Conservation (phyloP, 495 filamentous ascomycete species). For the Cladorrhinum samala region DNA sequence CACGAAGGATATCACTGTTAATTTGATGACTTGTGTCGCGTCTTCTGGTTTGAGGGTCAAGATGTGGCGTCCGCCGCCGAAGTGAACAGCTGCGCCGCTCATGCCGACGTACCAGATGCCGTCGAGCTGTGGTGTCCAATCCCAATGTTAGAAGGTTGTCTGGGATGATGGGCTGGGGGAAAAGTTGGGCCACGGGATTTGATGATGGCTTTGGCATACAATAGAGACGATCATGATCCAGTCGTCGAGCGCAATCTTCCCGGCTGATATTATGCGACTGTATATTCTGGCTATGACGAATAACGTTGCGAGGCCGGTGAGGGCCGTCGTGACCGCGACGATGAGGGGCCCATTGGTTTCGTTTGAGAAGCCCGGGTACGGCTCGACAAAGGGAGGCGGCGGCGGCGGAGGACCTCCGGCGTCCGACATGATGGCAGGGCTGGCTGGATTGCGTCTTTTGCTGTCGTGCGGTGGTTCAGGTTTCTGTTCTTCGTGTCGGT, state of each 20-base stretch:
- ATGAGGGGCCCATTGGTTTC: not conserved
- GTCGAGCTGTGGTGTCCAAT: too few relatives aligned
- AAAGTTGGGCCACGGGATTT: too few relatives aligned
- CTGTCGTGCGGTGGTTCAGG: too few relatives aligned
- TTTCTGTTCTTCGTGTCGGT: too few relatives aligned
- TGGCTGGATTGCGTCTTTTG: too few relatives aligned
- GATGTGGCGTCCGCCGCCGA: slow-evolving; percentile 18
- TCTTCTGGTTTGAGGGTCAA: slow-evolving; percentile 10
- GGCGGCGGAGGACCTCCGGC: too few relatives aligned
- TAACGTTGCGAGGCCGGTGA: not conserved
- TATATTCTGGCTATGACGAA: not conserved
- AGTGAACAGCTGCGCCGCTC: slow-evolving; percentile 7
- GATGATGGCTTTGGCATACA: too few relatives aligned
- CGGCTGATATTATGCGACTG: not conserved
- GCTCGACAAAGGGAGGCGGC: not conserved
- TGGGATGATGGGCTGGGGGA: too few relatives aligned
- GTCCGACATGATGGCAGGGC: too few relatives aligned
- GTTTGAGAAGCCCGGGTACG: not conserved
- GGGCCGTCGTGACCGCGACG: not conserved
- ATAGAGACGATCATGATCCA: not conserved
- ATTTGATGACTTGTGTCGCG: slow-evolving; percentile 8
- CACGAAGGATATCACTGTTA: slow-evolving; percentile 20
- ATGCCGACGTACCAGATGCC: slow-evolving; percentile 15
- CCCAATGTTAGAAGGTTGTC: too few relatives aligned
- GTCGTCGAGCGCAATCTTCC: not conserved